Conservation (phyloP, 2,329 filamentous ascomycete species). For the Xylariales sp. region DNA sequence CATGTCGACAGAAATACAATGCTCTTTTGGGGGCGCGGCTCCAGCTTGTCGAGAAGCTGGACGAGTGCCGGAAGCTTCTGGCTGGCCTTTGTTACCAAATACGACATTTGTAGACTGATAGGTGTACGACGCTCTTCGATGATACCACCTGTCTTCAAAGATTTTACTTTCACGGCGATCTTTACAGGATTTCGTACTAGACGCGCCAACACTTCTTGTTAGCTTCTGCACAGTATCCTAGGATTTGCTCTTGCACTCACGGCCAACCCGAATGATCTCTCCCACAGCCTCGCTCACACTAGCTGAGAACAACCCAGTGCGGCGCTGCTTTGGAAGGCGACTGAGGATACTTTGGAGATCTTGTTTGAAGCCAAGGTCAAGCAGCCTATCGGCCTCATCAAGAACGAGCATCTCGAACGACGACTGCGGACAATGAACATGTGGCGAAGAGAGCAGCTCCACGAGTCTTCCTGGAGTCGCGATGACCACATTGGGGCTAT, state of each 20-base stretch:
- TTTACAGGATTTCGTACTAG: conserved; percentile 95
- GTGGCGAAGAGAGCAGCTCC: conserved; percentile 78
- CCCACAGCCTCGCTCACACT: conserved; percentile 94
- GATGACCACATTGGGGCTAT: conserved; percentile 83
- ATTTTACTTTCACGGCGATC: conserved; percentile 88
- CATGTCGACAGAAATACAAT: conserved; percentile 94
- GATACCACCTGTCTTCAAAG: conserved; percentile 57
- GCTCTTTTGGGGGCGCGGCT: conserved; percentile 73
- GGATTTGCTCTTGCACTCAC: no score
- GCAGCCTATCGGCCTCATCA: conserved; percentile 87
- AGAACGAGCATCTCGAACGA: conserved; percentile 90
- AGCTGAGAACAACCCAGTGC: conserved; percentile 91
- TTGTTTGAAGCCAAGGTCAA: conserved; percentile 91
- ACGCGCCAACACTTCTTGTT: no score
- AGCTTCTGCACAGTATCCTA: not conserved
- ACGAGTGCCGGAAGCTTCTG: conserved; percentile 75
- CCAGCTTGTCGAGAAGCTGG: conserved; percentile 63
- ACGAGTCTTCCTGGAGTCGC: conserved; percentile 87
- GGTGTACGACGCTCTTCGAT: conserved; percentile 82
- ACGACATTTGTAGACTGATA: conserved; percentile 88
- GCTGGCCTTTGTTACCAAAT: conserved; percentile 68
- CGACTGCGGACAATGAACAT: conserved; percentile 82
- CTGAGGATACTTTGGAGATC: conserved; percentile 82
- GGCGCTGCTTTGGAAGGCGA: conserved; percentile 82
- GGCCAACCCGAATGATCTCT: conserved; percentile 84